Conservation (phyloP, 495 filamentous ascomycete species). For the Hypomontagnella submonticulosa region DNA sequence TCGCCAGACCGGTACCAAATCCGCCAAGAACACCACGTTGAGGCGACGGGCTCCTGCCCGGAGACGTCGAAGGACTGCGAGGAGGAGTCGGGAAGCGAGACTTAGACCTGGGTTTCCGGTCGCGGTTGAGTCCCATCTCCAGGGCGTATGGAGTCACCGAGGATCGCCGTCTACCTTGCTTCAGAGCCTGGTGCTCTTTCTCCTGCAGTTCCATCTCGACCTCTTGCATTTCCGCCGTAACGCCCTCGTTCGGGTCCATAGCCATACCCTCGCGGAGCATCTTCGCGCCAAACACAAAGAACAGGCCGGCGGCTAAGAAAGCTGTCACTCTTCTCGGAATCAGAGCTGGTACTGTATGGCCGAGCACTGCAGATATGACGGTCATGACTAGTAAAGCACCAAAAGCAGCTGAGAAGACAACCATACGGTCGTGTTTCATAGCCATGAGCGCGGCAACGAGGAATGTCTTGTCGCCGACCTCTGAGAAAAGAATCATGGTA, state of each 20-base stretch:
- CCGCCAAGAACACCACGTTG: conserved; percentile 54
- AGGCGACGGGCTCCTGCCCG: conserved; percentile 59
- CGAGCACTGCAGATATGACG: conserved; percentile 92
- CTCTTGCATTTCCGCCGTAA: conserved; percentile 94
- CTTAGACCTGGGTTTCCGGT: conserved; percentile 67
- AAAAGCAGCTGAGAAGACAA: conserved; percentile 96
- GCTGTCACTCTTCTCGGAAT: conserved; percentile 90
- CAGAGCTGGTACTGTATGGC: conserved; percentile 90
- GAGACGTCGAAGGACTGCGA: conserved; percentile 69
- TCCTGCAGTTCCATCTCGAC: conserved; percentile 95
- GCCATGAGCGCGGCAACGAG: conserved; percentile 97
- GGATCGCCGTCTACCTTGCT: conserved; percentile 63
- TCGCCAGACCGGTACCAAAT: conserved; percentile 72
- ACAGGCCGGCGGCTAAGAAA: conserved; percentile 83
- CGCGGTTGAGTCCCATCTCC: conserved; percentile 68
- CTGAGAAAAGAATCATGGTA: conserved; percentile 97
- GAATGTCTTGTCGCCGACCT: conserved; percentile 99
- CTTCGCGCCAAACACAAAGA: conserved; percentile 87
- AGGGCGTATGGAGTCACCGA: conserved; percentile 71
- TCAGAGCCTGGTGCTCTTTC: conserved; percentile 78
- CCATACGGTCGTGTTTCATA: conserved; percentile 93
- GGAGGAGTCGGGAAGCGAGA: conserved; percentile 69
- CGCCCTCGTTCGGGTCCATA: conserved; percentile 89
- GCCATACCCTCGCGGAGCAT: conserved; percentile 87
- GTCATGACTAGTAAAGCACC: conserved; percentile 93